Percentiles rank a stretch among this genome's conserved stretches.
Conservation (phyloP, 208 protist genomes). For the Trypanosoma vivax region DNA sequence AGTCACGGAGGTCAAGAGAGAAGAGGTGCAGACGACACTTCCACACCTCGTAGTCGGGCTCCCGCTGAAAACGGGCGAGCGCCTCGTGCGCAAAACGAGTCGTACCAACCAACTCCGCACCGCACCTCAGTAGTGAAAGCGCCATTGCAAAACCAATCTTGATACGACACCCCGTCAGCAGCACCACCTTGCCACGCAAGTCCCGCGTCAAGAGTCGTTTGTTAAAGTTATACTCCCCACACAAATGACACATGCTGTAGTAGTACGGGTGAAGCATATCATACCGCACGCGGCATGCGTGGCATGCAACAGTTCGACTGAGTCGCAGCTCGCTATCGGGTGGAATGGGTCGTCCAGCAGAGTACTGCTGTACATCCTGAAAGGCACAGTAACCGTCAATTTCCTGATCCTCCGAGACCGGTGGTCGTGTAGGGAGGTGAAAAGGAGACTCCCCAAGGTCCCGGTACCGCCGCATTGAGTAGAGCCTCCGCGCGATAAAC, state of each 20-base stretch:
- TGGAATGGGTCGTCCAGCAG: constrained; percentile 27
- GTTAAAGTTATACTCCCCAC: constrained; percentile 93
- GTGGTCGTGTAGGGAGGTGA: constrained; percentile 34
- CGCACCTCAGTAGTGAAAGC: constrained; percentile 82
- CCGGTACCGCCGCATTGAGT: constrained; percentile 25
- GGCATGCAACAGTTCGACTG: constrained; percentile 57
- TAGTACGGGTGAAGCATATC: constrained; percentile 94
- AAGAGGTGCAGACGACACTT: constrained; percentile 90
- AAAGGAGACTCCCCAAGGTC: constrained; percentile 45
- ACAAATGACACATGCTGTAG: constrained; percentile 93
- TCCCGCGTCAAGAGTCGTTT: constrained; percentile 90
- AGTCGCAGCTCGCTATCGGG: constrained; percentile 25
- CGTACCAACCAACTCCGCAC: constrained; percentile 77
- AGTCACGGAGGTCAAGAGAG: constrained; percentile 92
- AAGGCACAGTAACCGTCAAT: constrained; percentile 67
- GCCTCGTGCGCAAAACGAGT: constrained; percentile 91
- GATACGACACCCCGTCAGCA: constrained; percentile 91
- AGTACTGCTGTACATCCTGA: constrained; percentile 70
- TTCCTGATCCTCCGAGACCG: constrained; percentile 53
- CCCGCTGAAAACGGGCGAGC: constrained; percentile 66
- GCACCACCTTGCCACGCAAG: constrained; percentile 85
- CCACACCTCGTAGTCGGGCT: constrained; percentile 88
- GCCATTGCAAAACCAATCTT: constrained; percentile 93
- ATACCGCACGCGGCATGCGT: constrained; percentile 86
- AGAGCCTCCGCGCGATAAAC: constrained; percentile 65